Evolutionary conservation across 2,329 filamentous ascomycete species (phyloP).

Genomic region (Simplicillium sp.): DNA sequence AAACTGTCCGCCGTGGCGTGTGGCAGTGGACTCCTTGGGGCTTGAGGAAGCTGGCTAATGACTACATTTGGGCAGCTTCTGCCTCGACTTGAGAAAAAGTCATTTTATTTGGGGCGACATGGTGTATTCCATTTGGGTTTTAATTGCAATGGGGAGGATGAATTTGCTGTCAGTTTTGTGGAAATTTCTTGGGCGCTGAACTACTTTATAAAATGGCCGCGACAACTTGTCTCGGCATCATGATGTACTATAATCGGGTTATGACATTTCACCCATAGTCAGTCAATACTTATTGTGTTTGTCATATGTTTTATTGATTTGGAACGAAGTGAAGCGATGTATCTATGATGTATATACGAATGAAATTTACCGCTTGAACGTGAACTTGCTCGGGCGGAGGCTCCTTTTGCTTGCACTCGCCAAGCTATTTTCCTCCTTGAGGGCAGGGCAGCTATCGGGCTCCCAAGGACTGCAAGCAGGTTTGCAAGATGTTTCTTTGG

Average conservation of each 20-base stretch:
- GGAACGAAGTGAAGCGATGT: too few relatives aligned
- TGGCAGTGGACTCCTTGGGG: conserved; percentile 23
- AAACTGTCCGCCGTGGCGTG: conserved; percentile 20
- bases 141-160: conserved; percentile 4
- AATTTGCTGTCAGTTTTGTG: not conserved
- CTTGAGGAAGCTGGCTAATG: conserved; percentile 21
- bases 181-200: not conserved
- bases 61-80: conserved; percentile 13
- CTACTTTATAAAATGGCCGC: not conserved
- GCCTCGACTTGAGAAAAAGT: conserved; percentile 1
- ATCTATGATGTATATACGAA: too few relatives aligned
- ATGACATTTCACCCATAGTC: too few relatives aligned
- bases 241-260: too few relatives aligned
- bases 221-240: not conserved
- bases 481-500: not conserved
- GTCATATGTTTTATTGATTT: too few relatives aligned
- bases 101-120: not conserved
- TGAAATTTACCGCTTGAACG: too few relatives aligned
- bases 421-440: not conserved
- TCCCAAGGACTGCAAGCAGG: not conserved
- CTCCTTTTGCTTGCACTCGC: not conserved
- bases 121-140: conserved; percentile 2
- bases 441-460: not conserved
- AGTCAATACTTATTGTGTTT: too few relatives aligned
- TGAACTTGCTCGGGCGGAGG: not conserved